These are phyloP conservation scores for Vaucheria bursata DNA, from an alignment of 352 stramenopile species.

Conservation along the genomic window DNA sequence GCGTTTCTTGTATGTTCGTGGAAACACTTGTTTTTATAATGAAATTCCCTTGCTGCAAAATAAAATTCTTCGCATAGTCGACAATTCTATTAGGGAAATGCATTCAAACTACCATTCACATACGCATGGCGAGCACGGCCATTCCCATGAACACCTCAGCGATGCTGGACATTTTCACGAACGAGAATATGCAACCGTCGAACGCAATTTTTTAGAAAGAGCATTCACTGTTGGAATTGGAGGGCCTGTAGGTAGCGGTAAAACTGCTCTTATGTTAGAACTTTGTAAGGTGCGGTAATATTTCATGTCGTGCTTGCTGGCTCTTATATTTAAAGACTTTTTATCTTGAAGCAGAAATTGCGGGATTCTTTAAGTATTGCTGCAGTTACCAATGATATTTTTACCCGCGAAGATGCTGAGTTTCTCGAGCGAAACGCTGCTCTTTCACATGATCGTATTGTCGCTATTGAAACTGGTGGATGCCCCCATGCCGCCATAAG, in stretches of 20 bases:
- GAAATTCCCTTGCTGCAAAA: no score
- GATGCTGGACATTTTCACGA: constrained; percentile 42
- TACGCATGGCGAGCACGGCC: no score
- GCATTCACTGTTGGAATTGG: constrained; percentile 76
- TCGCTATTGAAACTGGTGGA: constrained; percentile 91
- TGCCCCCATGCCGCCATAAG: constrained; percentile 92
- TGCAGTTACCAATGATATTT: constrained; percentile 95
- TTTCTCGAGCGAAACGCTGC: constrained; percentile 87
- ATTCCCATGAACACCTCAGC: constrained; percentile 49
- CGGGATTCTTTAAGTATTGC: constrained; percentile 67
- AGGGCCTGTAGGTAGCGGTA: constrained; percentile 81
- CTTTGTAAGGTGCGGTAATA: constrained; percentile 61
- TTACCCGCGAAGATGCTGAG: constrained; percentile 94
- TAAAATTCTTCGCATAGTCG: no score
- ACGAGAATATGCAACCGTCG: constrained; percentile 32
- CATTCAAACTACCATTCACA: no score
- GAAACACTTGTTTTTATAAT: no score
- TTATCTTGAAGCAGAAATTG: constrained; percentile 47
- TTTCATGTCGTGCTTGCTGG: background rate
- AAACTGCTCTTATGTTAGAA: constrained; percentile 86
- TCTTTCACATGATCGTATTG: constrained; percentile 70
- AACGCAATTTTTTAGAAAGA: constrained; percentile 32
- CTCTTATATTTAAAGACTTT: no score
- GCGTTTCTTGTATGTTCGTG: no score
- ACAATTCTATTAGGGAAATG: no score